Base-by-base conservation (phyloP, 441 rosid genomes). In the Eruca vesicaria region DNA sequence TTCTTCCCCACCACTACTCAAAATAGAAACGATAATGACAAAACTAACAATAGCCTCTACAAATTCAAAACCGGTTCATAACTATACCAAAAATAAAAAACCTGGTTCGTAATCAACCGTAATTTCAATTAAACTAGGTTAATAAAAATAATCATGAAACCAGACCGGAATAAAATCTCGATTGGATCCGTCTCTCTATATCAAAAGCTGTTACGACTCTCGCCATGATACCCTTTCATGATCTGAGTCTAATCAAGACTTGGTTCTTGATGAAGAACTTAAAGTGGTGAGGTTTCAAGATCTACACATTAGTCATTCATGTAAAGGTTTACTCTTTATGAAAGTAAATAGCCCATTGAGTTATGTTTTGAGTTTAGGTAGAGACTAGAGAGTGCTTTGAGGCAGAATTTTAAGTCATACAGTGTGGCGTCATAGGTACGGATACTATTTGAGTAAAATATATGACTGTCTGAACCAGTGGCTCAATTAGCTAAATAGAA, bases 351-450 rank as follows among this genome's bases (percentile, higher is more conserved):
- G 9, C 28, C 33, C 50, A 52, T 7, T 52, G 59, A 12, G 1
- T 5, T 63, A 2, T 56, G 11, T 45, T 63, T 0, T 57, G 4
- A 14, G 7, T 63, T 57, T 62, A 95, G 98, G 96, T 85, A 14
- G 97, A 93, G 84, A 87, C 95, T 85, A 14, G 97, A 93, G 84
- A 87, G 65, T 65, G 98, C 97, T 11, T 63, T 93, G 74, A 85
- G 75, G 84, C 91, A 87, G 73, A 95, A 93, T 74, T 84, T 81
- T 62, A 95, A 90, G 85, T 90, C 99, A 0, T 93, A 96, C 48
- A 94, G 97, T 53, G 96, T 96, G 99, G 97, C 85, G 91, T 89
- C 98, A 93, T 78, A 90, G 99, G n/a, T n/a, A n/a, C n/a, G n/a
- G n/a, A n/a, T n/a, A n/a, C n/a, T n/a, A n/a, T 74, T 66, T 93